Percentiles rank a stretch among this genome's conserved stretches.
phyloP scores from a whole-genome alignment of 176 grass and related monocot genomes.

The Avena insularis region DNA sequence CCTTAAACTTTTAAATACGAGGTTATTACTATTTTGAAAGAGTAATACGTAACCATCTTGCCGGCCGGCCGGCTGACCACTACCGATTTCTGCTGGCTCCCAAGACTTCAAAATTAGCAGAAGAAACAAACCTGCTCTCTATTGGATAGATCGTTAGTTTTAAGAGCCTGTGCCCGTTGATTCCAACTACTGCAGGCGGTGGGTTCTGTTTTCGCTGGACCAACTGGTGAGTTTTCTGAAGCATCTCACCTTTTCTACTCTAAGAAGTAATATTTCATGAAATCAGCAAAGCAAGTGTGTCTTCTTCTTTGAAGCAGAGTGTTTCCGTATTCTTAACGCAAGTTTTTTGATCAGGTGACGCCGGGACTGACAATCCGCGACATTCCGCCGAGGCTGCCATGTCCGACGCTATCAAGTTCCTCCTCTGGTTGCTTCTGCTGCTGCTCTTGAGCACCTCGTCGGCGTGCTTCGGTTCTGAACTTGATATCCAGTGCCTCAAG shows the following conservation, averaged over 20 bases:
- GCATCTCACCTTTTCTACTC: not conserved
- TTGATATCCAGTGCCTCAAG: not conserved
- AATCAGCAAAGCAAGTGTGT: not conserved
- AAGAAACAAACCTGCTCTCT: too few species aligned
- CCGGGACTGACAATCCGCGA: not conserved
- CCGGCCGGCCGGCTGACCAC: too few species aligned
- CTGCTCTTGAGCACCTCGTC: slow-evolving; percentile 24
- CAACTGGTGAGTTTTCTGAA: slow-evolving; percentile 2
- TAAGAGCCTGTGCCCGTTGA: too few species aligned
- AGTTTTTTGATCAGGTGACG: not conserved
- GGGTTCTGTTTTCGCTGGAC: not conserved
- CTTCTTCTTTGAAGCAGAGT: not conserved
- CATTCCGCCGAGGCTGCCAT: not conserved
- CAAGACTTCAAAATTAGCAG: too few species aligned
- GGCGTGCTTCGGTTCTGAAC: not conserved
- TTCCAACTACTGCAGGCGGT: not conserved
- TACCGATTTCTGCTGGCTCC: too few species aligned
- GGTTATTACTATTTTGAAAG: too few species aligned
- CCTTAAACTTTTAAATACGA: too few species aligned
- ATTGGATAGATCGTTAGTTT: too few species aligned
- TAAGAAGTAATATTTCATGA: not conserved
- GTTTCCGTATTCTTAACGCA: not conserved
- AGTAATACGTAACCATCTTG: too few species aligned
- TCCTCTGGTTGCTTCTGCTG: not conserved
- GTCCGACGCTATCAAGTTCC: not conserved